Evolutionary conservation across 495 filamentous ascomycete species (phyloP).

Genomic region (Penicillium roqueforti): DNA sequence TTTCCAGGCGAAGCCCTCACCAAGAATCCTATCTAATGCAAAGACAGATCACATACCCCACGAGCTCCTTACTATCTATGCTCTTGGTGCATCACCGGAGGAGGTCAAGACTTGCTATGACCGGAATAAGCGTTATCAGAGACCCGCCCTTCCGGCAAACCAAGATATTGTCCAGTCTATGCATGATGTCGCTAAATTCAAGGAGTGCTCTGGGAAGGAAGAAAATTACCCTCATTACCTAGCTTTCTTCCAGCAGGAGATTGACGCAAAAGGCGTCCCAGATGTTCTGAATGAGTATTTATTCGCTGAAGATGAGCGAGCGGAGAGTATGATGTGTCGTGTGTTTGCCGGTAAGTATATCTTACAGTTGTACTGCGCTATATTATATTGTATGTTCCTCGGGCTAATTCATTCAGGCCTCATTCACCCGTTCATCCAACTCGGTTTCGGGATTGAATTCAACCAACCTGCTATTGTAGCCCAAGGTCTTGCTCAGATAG

Average conservation of each 20-base stretch:
- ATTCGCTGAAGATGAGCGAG: conserved; percentile 56
- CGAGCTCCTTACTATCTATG: conserved; percentile 68
- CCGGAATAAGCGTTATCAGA: conserved; percentile 59
- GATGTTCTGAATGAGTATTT: conserved; percentile 59
- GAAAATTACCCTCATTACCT: conserved; percentile 65
- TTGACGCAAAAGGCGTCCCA: conserved; percentile 56
- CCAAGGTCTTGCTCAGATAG: conserved; percentile 72
- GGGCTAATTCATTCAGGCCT: conserved; percentile 45
- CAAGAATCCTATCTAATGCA: neutral
- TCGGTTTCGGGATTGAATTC: conserved; percentile 81
- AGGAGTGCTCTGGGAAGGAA: conserved; percentile 47
- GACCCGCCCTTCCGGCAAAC: conserved; percentile 38
- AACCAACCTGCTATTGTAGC: conserved; percentile 75
- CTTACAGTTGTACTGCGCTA: neutral
- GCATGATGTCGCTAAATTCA: conserved; percentile 47
- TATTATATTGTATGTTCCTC: neutral
- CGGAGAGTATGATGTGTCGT: conserved; percentile 58
- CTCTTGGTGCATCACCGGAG: conserved; percentile 59
- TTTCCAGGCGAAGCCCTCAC: neutral
- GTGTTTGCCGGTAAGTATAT: conserved; percentile 48
- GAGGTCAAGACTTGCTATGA: conserved; percentile 56
- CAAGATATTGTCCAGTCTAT: conserved; percentile 48
- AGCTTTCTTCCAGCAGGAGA: conserved; percentile 67
- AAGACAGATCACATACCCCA: conserved; percentile 63
- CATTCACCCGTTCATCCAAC: conserved; percentile 78